Conservation (phyloP, 2,329 filamentous ascomycete species). For the Venturia effusa region DNA sequence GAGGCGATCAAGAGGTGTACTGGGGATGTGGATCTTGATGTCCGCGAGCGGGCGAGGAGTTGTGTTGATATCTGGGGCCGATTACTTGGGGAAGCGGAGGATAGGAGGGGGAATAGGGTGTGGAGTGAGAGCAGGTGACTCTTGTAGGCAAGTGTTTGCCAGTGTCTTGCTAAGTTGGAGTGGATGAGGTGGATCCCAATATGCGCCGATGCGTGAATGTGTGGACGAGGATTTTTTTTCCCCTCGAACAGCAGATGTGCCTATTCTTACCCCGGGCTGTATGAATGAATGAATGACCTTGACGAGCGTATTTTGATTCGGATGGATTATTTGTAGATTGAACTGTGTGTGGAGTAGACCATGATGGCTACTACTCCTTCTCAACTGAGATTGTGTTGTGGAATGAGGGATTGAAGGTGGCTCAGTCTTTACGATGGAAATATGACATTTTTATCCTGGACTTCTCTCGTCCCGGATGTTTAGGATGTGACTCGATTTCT, state of each 20-base stretch:
- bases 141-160: neutral
- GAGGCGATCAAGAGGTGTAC: conserved; percentile 23
- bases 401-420: too few species aligned
- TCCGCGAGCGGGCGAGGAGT: conserved; percentile 69
- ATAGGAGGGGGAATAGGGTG: neutral
- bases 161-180: neutral
- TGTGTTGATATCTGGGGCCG: conserved; percentile 9
- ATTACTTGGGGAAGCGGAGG: neutral
- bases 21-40: conserved; percentile 64
- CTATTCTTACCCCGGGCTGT: neutral
- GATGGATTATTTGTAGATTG: neutral
- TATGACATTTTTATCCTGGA: too few species aligned
- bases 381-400: too few species aligned
- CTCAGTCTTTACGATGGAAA: too few species aligned
- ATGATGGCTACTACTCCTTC: too few species aligned
- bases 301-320: neutral
- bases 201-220: neutral
- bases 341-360: too few species aligned
- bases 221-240: neutral
- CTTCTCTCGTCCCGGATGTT: too few species aligned
- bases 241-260: neutral
- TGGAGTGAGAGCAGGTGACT: conserved; percentile 1
- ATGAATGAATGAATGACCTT: neutral
- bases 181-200: neutral
- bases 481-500: too few species aligned